These are phyloP conservation scores for Populus tomentosa DNA, from an alignment of 441 rosid species.

Conservation along the genomic window DNA sequence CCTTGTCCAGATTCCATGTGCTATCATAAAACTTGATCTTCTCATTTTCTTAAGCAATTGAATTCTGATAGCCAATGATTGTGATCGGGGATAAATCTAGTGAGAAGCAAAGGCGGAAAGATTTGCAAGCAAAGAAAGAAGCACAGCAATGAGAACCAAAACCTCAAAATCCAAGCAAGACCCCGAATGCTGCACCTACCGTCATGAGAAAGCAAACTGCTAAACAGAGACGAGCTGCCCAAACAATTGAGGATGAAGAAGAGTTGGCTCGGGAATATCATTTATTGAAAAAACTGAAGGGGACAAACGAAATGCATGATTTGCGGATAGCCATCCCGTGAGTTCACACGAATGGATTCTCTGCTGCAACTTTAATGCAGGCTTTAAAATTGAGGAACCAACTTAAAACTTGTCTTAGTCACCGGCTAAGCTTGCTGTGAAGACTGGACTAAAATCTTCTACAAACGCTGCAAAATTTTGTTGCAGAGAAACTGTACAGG, in stretches of 20 bases:
- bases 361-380: not conserved
- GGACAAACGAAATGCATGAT: slow-evolving; percentile 31
- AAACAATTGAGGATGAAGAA: slow-evolving; percentile 71
- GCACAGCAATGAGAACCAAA: slow-evolving; percentile 38
- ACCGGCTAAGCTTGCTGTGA: not conserved
- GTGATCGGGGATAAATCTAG: slow-evolving; percentile 65
- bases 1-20: too few relatives aligned
- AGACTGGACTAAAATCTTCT: not conserved
- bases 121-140: slow-evolving; percentile 57
- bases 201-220: slow-evolving; percentile 65
- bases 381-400: not conserved
- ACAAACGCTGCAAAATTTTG: not conserved
- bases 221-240: slow-evolving; percentile 75
- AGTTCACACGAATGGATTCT: not conserved
- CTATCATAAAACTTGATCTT: not conserved
- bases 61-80: slow-evolving; percentile 14
- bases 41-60: not conserved
- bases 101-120: slow-evolving; percentile 77
- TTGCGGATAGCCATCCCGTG: not conserved
- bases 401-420: not conserved
- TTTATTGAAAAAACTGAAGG: slow-evolving; percentile 60
- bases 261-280: slow-evolving; percentile 68
- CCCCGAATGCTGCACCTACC: slow-evolving; percentile 21
- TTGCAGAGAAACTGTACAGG: not conserved
- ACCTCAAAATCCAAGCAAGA: slow-evolving; percentile 37